phyloP scores from a whole-genome alignment of 331 rosid genomes.

The Stylosanthes scabra region DNA sequence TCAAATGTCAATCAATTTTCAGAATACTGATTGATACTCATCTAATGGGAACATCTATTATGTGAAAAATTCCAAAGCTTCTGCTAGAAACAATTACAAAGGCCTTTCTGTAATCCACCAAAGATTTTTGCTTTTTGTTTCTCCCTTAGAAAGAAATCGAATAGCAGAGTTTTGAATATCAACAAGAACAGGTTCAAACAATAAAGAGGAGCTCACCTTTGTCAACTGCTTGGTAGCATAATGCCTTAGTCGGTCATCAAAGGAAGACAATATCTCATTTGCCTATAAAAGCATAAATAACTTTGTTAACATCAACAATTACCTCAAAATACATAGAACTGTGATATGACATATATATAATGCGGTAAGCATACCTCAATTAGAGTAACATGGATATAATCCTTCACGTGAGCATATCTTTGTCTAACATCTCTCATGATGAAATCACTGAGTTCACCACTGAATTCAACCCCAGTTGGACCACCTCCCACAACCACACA shows the following conservation, averaged over 20 bases:
- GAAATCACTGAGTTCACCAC: conserved; percentile 98
- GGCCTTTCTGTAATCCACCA: conserved; percentile 5
- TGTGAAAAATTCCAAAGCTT: conserved; percentile 19
- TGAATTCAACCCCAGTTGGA: conserved; percentile 98
- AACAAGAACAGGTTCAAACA: conserved; percentile 24
- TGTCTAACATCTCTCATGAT: conserved; percentile 82
- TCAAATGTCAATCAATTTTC: conserved; percentile 12
- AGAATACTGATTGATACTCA: conserved; percentile 11
- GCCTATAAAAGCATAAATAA: conserved; percentile 63
- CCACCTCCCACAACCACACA: conserved; percentile 99
- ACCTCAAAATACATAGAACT: conserved; percentile 9
- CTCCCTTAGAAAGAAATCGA: not conserved
- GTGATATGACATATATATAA: conserved; percentile 14
- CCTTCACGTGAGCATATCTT: conserved; percentile 92
- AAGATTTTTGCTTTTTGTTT: not conserved
- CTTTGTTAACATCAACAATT: conserved; percentile 34
- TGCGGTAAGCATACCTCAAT: conserved; percentile 74
- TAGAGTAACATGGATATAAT: conserved; percentile 84
- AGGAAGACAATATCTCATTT: conserved; percentile 92
- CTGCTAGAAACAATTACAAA: conserved; percentile 9
- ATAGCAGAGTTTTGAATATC: conserved; percentile 15
- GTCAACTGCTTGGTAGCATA: conserved; percentile 90
- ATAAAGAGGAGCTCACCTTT: conserved; percentile 62
- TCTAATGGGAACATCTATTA: conserved; percentile 10
- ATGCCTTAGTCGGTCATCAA: conserved; percentile 81